Base-by-base conservation (phyloP, 176 grass and related monocot genomes). In the Phoenix roebelenii region DNA sequence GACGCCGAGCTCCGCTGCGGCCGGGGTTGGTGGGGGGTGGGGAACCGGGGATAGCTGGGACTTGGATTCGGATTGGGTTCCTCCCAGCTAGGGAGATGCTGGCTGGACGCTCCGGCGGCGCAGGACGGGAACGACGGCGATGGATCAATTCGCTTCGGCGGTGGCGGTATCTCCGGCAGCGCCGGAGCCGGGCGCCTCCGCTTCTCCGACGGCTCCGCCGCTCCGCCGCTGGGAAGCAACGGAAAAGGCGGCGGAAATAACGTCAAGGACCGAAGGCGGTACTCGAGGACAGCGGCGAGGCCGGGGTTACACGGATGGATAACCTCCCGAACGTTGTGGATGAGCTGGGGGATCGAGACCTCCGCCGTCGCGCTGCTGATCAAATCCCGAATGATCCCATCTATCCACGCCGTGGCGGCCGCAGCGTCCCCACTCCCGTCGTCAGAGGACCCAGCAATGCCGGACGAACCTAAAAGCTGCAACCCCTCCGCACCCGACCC, bases 271-370 rank as follows among this genome's bases (percentile, higher is more conserved):
- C 87, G 80, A 57, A 97, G 92, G 58, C 86, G 86, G 55, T 82
- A 79, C 83, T 97, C 93, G 17, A 97, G 73, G 44, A 97, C 55
- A 0, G 93, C 85, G 3, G 93, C 93, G 60, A 97, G 73, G 55
- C 66, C 79, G 0, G 93, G 93, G 74, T 97, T 91, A 64, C 93
- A 88, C 2, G 93, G 93, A 18, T 83, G 84, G 62, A 98, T 90
- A 59, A 98, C 88, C 74, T 92, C 93, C 23, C 93, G 85, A 3
- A 98, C 88, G 78, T 88, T 98, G 66, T 85, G 88, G 73, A 98
- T 88, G 4, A 98, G 79, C 82, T 98, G 93, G 14, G 92, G 58
- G 69, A 96, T 52, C 62, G 87, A 96, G 9, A 96, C 75, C 7
- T 67, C 60, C 0, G 86, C 70, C 35, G 86, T 72, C 25, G 71